Evolutionary conservation across 148 eudicot species (phyloP), one percentile per base, ranked within the genome.

Genomic region (Selenicereus undatus): DNA sequence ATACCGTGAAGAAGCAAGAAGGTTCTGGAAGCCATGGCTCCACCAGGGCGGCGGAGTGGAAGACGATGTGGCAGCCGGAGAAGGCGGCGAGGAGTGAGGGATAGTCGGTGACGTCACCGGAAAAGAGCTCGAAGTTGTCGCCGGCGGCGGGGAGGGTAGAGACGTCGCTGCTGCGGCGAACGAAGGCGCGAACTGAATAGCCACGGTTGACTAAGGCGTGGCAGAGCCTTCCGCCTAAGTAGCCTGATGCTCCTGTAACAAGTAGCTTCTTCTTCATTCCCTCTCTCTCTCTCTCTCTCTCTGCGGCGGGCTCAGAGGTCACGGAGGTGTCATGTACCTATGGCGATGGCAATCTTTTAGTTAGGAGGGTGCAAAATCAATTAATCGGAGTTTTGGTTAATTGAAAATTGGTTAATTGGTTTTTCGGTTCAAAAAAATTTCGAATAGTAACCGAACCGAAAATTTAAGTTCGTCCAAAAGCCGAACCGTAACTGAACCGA

Each of bases 221-320:
- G 89, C 99, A 95, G 62, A 95, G 89, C 10, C 87, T 84, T 27
- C 94, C 91, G 52, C 99, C 99, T 26, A 95, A 68, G 91, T 90
- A 95, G 51, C 99, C 99, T 71, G 99, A 92, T 71, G 99, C 97
- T 27, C 99, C 99, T 82, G 99, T 95, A 4, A 95, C 93, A 65
- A 95, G n/a, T 75, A 91, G 81, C 80, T 81, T 85, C 86, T 71
- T 87, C 79, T 78, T 58, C 71, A 24, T 66, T 66, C 71, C 27
- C 71, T 50, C 60, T 64, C 36, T 78, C 39, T 18, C 48, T 32
- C 43, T 32, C 45, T 35, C 52, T 39, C 11, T 43, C 18, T 29
- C 32, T 32, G 1, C 2, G 32, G n/a, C n/a, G 1, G 1, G 5
- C 42, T 71, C 20, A 50, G 76, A 36, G 26, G 81, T 76, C 79